A percentile compares a stretch with the other conserved stretches of the same genome.
Evolutionary conservation across 139 green algal species (phyloP).

Genomic region (Chlamydomonas asymmetrica): DNA sequence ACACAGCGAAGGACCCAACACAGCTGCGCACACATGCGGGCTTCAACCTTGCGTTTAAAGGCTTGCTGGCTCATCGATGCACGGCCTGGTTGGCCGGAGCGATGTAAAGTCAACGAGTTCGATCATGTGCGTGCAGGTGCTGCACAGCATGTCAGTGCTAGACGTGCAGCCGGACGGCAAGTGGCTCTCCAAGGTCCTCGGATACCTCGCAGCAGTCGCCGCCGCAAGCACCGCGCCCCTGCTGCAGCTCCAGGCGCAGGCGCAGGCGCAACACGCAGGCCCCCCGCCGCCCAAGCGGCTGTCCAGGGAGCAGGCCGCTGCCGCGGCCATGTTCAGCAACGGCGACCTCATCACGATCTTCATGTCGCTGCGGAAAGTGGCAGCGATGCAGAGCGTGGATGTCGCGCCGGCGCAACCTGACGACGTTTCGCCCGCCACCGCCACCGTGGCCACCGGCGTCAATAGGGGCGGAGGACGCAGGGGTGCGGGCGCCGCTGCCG

Average conservation of each 20-base stretch:
- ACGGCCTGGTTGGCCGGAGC: not conserved
- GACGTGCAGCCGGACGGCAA: conserved; percentile 5
- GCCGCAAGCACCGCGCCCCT: not conserved
- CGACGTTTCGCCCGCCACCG: too few relatives aligned
- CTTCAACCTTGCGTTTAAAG: not conserved
- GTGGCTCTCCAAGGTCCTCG: conserved; percentile 6
- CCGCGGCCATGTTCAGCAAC: too few relatives aligned
- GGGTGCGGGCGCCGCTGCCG: too few relatives aligned
- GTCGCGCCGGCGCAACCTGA: not conserved
- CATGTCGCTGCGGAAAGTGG: too few relatives aligned
- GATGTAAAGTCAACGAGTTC: too few relatives aligned
- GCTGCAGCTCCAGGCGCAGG: not conserved
- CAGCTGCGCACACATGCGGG: not conserved
- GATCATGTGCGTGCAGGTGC: not conserved
- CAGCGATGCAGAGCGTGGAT: not conserved
- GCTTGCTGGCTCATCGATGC: not conserved
- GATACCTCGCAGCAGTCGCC: not conserved
- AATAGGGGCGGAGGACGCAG: too few relatives aligned
- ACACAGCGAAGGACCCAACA: not conserved
- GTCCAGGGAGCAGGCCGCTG: too few relatives aligned
- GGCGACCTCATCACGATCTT: too few relatives aligned
- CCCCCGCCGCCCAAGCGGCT: too few relatives aligned
- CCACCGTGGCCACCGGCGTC: too few relatives aligned
- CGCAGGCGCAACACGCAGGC: too few relatives aligned
- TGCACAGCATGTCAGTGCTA: conserved; percentile 5